These are phyloP conservation scores for Tetracladium setigerum DNA, from an alignment of 495 filamentous ascomycete genomes.

Conservation along the genomic window DNA sequence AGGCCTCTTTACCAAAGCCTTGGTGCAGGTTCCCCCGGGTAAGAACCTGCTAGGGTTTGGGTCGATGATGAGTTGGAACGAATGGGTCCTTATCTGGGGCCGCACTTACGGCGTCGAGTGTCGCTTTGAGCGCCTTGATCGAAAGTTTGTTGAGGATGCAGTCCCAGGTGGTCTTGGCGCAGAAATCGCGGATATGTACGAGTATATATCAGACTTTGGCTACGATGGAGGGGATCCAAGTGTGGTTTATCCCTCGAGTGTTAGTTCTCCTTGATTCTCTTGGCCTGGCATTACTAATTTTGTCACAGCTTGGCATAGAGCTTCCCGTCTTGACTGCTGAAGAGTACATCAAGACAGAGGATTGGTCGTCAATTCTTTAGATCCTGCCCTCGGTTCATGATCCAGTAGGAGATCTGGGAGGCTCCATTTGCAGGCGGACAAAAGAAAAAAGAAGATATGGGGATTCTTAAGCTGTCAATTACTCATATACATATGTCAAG, in stretches of 20 bases:
- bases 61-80: conserved; percentile 1
- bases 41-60: conserved; percentile 8
- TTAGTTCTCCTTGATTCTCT: background rate
- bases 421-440: too few relatives aligned
- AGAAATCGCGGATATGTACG: conserved; percentile 21
- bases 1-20: conserved; percentile 2
- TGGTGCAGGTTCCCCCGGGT: conserved; percentile 3
- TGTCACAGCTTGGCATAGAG: background rate
- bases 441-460: too few relatives aligned
- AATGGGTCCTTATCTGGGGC: conserved; percentile 5
- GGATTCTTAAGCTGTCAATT: too few relatives aligned
- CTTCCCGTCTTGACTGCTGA: conserved; percentile 3
- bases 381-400: too few relatives aligned
- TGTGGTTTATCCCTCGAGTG: conserved; percentile 3
- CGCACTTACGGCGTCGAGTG: background rate
- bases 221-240: conserved; percentile 27
- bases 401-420: too few relatives aligned
- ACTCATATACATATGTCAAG: too few relatives aligned
- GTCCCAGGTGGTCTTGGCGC: conserved; percentile 5
- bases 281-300: background rate
- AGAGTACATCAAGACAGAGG: conserved; percentile 4
- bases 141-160: background rate
- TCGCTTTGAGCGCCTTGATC: background rate
- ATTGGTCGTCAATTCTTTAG: background rate
- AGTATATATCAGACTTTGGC: conserved; percentile 25